Evolutionary conservation across 1,284 basidiomycete genomes (phyloP), one percentile per base, ranked within the genome.

Genomic region (Bondarzewia mesenterica): DNA sequence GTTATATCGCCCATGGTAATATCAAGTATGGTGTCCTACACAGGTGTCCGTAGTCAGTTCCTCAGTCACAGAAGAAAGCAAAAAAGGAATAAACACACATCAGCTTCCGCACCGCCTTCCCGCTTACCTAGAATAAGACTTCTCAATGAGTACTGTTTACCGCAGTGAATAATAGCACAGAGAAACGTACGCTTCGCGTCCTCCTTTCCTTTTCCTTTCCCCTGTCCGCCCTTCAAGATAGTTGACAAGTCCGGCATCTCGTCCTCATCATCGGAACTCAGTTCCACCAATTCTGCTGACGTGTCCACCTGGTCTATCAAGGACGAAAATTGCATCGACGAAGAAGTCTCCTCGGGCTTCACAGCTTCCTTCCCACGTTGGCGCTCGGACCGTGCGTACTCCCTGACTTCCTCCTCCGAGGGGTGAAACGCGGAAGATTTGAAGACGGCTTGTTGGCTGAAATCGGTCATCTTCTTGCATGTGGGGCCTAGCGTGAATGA

Each of bases 371-470:
- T 44, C 53, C 18, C 20, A 35, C 42, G 49, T 41, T 46, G 48
- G 46, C 46, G 46, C 48, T 52, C 52, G 39, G 47, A 42, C 26
- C 60, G 62, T 22, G 52, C 50, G 5, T 59, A 64, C 7, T 56
- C 52, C 8, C 54, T 52, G 7, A 68, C 49, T 22, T 64, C 65
- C 7, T 65, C 62, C 0, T 52, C 46, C 0, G 69, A 66, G 0
- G 82, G 80, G 53, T 80, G 73, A 54, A 84, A 84, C 2, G 79
- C 77, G 4, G 65, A 60, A 2, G 73, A 66, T 47, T 69, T 70
- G 69, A 82, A 85, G 20, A 78, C 62, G 41, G 71, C 70, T 26
- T 66, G 62, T 0, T 65, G 61, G 1, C 61, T 63, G n/a, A 81
- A 61, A 57, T 79, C 72, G 46, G 65, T 66, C 76, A 78, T 77